phyloP scores from a whole-genome alignment of 805 yeast species.

The Spathaspora gorwiae region DNA sequence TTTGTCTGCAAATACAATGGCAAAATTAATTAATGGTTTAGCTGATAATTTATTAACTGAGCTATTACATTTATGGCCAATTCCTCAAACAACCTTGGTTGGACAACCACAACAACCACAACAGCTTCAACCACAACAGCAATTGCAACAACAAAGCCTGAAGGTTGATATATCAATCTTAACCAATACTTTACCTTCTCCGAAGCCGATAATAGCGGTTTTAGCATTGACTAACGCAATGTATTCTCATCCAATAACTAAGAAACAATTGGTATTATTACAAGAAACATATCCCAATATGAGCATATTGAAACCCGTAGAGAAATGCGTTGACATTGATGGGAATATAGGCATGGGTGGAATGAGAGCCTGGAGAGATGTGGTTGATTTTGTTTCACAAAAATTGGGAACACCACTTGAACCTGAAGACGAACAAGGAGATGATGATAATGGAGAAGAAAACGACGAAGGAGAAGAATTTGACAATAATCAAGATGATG shows the following conservation, averaged over 20 bases:
- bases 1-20: conserved; percentile 21
- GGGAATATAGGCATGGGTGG: conserved; percentile 29
- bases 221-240: conserved; percentile 20
- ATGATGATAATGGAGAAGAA: conserved; percentile 12
- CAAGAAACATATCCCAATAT: conserved; percentile 22
- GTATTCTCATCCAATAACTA: conserved; percentile 25
- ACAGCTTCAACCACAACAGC: neutral
- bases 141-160: conserved; percentile 1
- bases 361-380: conserved; percentile 25
- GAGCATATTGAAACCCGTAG: conserved; percentile 22
- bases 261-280: conserved; percentile 15
- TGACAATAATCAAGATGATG: conserved; percentile 9
- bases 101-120: conserved; percentile 1
- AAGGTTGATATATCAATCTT: conserved; percentile 11
- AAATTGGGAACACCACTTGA: conserved; percentile 18
- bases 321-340: conserved; percentile 20
- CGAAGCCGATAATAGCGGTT: conserved; percentile 22
- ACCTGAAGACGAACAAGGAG: conserved; percentile 17
- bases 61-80: conserved; percentile 21
- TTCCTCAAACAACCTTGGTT: conserved; percentile 7
- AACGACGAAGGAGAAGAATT: conserved; percentile 8
- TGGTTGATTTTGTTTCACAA: conserved; percentile 19
- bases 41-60: conserved; percentile 20
- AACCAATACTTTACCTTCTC: conserved; percentile 12
- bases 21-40: conserved; percentile 21